Base-by-base conservation (phyloP, 257 asterid species). In the Scutellaria minor region DNA sequence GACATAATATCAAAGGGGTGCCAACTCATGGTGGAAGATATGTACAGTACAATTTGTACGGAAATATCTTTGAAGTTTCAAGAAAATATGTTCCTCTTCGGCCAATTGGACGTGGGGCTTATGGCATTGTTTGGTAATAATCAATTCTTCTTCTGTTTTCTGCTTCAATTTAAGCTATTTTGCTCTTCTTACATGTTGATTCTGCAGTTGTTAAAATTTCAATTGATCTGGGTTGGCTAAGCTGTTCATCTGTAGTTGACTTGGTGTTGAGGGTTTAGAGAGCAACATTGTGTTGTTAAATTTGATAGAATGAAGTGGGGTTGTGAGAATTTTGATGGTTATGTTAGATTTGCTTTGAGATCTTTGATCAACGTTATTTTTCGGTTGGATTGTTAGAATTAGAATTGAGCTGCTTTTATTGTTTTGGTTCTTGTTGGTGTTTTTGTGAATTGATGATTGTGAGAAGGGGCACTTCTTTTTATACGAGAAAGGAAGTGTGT, bases 61-160 rank as follows among this genome's bases (percentile, higher is more conserved):
- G 95, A 9, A 86, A 86, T 68, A 89, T 88, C 41, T 88, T 88
- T 66, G 95, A 86, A 79, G 90, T 86, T 80, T 80, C 92, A n/a
- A 81, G 80, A 41, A 86, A 88, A 79, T 86, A 88, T 69, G 75
- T 88, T 22, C 95, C 91, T 31, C 80, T 83, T 47, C 79, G 87
- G 86, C 95, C 94, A 1, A 87, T 86, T 14, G 95, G 95, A 4
- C 90, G 94, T 63, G 94, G 94, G 39, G 91, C 91, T 65, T 84
- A 74, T 69, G 95, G 95, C 78, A 84, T 86, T 60, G 94, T 85
- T 57, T 88, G 94, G 94, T 88, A 70, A 76, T 55, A 46, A 74
- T 74, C 45, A 5, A 9, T 6, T 9, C 27, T 18, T 11, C 35
- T 22, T 55, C 40, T 60, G 77, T 55, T 31, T 7, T 45, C 45